Evolutionary conservation across 2,329 filamentous ascomycete species (phyloP), one percentile per base, ranked within the genome.

Genomic region (Periconia macrospinosa): DNA sequence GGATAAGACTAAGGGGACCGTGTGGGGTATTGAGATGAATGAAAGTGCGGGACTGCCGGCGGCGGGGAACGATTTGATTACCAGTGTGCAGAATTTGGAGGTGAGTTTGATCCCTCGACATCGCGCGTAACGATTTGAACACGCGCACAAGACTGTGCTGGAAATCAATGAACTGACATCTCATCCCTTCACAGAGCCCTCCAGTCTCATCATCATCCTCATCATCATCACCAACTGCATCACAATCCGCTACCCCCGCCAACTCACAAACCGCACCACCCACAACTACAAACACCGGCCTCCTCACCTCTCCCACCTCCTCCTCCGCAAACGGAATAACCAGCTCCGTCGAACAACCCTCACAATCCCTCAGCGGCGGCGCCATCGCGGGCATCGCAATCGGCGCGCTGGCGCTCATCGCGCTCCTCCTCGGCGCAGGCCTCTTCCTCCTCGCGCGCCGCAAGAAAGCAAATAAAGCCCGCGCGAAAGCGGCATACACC

Each of bases 1-100:
- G 8, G 47, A 51, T 19, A 48, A 45, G 17, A 46, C 14, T 5
- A 33, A 18, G 13, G 58, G 55, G 17, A 41, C 44, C 7, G 11
- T 45, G 11, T 62, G 58, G 60, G 50, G 50, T 18, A 56, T 62
- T 10, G 44, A 50, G 40, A 49, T 45, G 2, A 63, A 63, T 41
- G 47, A 43, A n/a, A 50, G 30, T 44, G 50, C 53, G 3, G 53
- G 53, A 40, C 49, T 30, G 11, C 41, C 30, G n/a, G 37, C 15
- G 19, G n/a, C 45, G 30, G 42, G 27, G 6, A 20, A 19, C 14
- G 30, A 13, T 13, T 48, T 50, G 53, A 47, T 53, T 40, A 3
- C 30, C 18, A 46, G 41, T 27, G 48, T 56, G 7, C 35, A 37
- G 9, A 19, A 37, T 18, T 44, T 54, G 19, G 49, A 47, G 30